Base-by-base conservation (phyloP, 352 stramenopile genomes). In the Phytopythium kandeliae region DNA sequence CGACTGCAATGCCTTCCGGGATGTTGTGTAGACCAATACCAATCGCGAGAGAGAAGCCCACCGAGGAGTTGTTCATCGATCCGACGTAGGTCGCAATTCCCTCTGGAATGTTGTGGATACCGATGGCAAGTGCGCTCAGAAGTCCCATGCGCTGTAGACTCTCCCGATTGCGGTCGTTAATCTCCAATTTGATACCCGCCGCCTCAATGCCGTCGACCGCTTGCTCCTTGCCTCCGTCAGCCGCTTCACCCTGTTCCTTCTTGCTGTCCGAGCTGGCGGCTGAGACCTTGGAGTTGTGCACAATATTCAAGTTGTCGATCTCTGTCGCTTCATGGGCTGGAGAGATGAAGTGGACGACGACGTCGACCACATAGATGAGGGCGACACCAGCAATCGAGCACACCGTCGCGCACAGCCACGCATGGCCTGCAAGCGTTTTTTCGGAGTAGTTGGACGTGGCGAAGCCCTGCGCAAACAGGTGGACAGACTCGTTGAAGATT, bases 21-120 rank as follows among this genome's bases (percentile, higher is more conserved):
- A 99, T 97, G 60, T 99, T 99, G 70, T 98, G 95, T 24, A 98
- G 85, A 0, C 74, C 92, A 59, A 98, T 98, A 17, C 87, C 93
- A 43, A 98, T 77, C 8, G 92, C 92, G 9, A 98, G 70, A 11
- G 90, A 83, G 17, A 85, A 48, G 10, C 92, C 96, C 11, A 98
- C 83, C 26, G 58, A 78, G 9, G 92, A 85, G 55, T 98, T 83
- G 19, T 92, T 70, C 5, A 97, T 65, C 16, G 92, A 84, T 1
- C 78, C 91, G 30, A 97, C 88, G 57, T 97, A 98, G 1, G 95
- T 98, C 8, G 92, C 96, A 19, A 98, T 87, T 22, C 96, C 96
- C 62, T 98, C 96, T 4, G 96, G 96, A 40, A 99, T 96, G 70
- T 98, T 99, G 78, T 99, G 96, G 45, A 98, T 71, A 6, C 65